Evolutionary conservation across 208 protist species (phyloP).

Genomic region (Trypanosoma rangeli): DNA sequence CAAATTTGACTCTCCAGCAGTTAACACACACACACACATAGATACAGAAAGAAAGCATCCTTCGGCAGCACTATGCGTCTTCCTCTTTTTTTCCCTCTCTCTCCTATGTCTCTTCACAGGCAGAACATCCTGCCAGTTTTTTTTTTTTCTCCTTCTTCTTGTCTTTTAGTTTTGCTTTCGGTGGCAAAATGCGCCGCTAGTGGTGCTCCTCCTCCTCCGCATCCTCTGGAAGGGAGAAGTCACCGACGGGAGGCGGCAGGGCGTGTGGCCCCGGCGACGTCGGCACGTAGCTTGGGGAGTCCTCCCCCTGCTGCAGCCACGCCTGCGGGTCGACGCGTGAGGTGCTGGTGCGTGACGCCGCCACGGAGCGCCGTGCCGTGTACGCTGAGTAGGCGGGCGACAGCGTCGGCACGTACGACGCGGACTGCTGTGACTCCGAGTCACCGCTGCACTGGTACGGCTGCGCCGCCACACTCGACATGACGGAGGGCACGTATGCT

Average conservation of each 20-base stretch:
- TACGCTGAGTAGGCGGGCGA: conserved; percentile 26
- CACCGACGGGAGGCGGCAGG: conserved; percentile 28
- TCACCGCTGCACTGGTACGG: conserved; percentile 20
- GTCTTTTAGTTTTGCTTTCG: background rate
- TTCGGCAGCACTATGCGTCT: background rate
- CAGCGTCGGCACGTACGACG: conserved; percentile 23
- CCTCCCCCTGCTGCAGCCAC: conserved; percentile 3
- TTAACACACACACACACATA: background rate
- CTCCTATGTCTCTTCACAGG: background rate
- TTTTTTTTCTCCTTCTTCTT: conserved; percentile 16
- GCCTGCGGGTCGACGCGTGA: background rate
- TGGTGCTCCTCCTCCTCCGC: conserved; percentile 27
- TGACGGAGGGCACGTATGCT: conserved; percentile 26
- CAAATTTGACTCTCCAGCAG: background rate
- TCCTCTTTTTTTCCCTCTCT: conserved; percentile 4
- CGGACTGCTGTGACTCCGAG: conserved; percentile 23
- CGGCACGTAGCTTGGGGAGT: conserved; percentile 28
- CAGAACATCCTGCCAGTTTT: background rate
- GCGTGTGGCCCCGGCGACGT: conserved; percentile 19
- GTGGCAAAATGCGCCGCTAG: background rate
- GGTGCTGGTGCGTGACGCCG: conserved; percentile 1
- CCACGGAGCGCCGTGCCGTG: conserved; percentile 2
- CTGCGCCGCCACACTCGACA: conserved; percentile 28
- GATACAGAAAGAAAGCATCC: background rate
- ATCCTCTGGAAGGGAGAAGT: conserved; percentile 61